Evolutionary conservation across 2,329 filamentous ascomycete species (phyloP), one percentile per base, ranked within the genome.

Genomic region (Exophiala xenobiotica): DNA sequence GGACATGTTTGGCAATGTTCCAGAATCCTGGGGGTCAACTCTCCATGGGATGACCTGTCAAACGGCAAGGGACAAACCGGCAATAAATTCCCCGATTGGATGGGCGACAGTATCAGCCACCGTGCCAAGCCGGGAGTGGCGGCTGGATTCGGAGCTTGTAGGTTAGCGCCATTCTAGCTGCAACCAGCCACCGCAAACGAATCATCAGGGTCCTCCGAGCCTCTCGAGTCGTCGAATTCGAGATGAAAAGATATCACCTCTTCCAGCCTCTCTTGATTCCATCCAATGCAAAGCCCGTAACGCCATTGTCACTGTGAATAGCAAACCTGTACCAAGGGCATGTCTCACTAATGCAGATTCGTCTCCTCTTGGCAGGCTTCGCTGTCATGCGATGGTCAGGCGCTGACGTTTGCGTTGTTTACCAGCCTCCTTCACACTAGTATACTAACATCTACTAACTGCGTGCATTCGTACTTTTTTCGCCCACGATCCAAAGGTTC

Each of bases 181-280:
- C 31, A 35, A 18, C 50, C 50, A 53, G 50, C 50, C 50, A 53
- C 50, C 49, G 4, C 23, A 16, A 38, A 35, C 31, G 31, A 14
- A 35, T 14, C 31, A 5, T 14, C 4, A 3, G 31, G 11, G 31
- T 35, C 31, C 18, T 16, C n/a, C n/a, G n/a, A n/a, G n/a, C n/a
- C n/a, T 35, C 31, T 14, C 31, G 12, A 35, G 31, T 12, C n/a
- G 18, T 31, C 27, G 14, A 12, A 12, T 12, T 27, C 18, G 35
- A 19, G 14, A 6, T 19, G 37, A 39, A 20, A 39, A 39, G 7
- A 39, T 12, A 14, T 22, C 38, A 40, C 38, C n/a, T 18, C 24
- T 19, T 55, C 48, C 53, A 55, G 53, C 53, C 53, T 55, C 47
- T 39, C 31, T 16, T 41, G 19, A 40, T 49, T 49, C 46, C 38